Evolutionary conservation across 2,329 filamentous ascomycete genomes (phyloP).

Genomic region (Metarhizium humberi): DNA sequence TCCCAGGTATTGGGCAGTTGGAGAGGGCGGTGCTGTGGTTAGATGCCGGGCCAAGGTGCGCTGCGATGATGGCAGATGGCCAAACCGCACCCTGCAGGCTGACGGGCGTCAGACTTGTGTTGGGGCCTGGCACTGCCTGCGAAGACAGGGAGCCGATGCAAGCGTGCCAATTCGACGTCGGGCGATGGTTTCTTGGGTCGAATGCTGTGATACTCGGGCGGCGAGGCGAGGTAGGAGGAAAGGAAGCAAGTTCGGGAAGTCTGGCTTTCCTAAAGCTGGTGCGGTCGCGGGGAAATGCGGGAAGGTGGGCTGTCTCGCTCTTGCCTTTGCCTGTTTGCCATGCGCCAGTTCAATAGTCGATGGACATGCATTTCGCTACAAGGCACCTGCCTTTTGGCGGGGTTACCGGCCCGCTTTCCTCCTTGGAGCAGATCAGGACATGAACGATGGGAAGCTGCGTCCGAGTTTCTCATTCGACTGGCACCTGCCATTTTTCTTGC

Average conservation of each 20-base stretch:
- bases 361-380: no score
- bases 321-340: not conserved
- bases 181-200: not conserved
- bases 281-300: not conserved
- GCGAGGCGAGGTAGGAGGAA: not conserved
- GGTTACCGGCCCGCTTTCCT: not conserved
- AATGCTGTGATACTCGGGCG: not conserved
- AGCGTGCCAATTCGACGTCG: not conserved
- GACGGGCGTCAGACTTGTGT: not conserved
- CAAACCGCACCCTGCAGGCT: not conserved
- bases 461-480: no score
- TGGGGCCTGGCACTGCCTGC: not conserved
- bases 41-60: not conserved
- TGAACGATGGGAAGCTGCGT: no score
- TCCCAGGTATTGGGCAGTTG: not conserved
- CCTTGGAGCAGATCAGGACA: no score
- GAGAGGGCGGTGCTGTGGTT: not conserved
- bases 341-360: no score
- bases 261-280: not conserved
- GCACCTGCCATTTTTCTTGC: no score
- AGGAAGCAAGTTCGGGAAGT: not conserved
- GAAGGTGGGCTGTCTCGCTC: not conserved
- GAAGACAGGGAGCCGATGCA: not conserved
- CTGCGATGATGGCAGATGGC: not conserved
- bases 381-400: not conserved